Base-by-base conservation (phyloP, 2,329 filamentous ascomycete species). In the Stagonosporopsis chrysanthemi region DNA sequence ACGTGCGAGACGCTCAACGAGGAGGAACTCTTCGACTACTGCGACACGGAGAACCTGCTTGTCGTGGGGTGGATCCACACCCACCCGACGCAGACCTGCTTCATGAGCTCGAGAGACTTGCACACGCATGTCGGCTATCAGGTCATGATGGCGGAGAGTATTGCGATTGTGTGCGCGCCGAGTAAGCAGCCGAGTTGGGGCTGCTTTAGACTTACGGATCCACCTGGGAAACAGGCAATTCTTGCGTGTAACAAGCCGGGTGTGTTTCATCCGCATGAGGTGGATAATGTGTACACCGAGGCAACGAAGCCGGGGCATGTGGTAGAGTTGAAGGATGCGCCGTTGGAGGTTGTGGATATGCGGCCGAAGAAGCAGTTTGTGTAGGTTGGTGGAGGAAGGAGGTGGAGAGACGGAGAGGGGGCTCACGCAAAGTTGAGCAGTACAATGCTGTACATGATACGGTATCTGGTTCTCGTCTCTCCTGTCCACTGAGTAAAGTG, bases 11-110 rank as follows among this genome's bases (percentile, higher is more conserved):
- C 92, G 19, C 87, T 92, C 44, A 95, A 97, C 64, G 92, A 96
- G 75, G 85, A 86, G 28, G 86, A 87, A 0, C 83, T 97, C 26
- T 93, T 97, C 66, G 92, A 97, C 54, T 97, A 94, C 74, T 96
- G 93, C 71, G 90, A 95, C 67, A 83, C 83, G 5, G 86, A 96
- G 70, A 90, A 96, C 59, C 78, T 98, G 33, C 86, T 97, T 75
- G 87, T 96, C 50, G 83, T 97, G 5, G 94, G 94, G 36, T 99
- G 95, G 95, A 99, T 99, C 60, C 95, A 99, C 74, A 99, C 95
- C 0, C 95, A 99, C 75, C 95, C 95, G 0, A 92, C 90, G 0
- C 95, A 99, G 78, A 96, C 92, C 0, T 99, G 95, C 77, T 99
- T 99, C 75, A 96, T 99, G 91, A 97, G 92, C 73, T 95, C 90